Evolutionary conservation across 805 yeast species (phyloP).

Genomic region (Komagataella kurtzmanii): DNA sequence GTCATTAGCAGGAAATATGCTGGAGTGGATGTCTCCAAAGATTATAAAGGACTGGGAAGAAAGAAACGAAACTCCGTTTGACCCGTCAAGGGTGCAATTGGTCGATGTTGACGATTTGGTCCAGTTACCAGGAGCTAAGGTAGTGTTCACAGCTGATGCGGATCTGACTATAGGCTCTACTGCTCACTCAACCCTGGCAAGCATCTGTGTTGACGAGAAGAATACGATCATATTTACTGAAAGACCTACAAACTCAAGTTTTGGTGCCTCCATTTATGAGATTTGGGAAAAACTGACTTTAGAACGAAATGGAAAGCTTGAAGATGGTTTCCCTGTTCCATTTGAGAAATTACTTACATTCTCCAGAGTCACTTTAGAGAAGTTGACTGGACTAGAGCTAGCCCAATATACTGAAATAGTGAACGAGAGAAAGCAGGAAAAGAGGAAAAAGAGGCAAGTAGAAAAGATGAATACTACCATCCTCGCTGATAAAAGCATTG

Average conservation of each 20-base stretch:
- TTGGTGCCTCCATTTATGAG: conserved; percentile 34
- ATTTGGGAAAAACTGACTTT: conserved; percentile 38
- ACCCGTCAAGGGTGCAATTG: conserved; percentile 47
- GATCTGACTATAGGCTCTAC: conserved; percentile 52
- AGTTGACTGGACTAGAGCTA: conserved; percentile 36
- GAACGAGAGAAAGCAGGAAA: conserved; percentile 27
- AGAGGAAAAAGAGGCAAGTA: conserved; percentile 18
- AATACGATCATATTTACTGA: conserved; percentile 72
- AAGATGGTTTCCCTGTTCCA: conserved; percentile 52
- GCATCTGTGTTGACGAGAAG: conserved; percentile 48
- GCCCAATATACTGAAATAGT: conserved; percentile 30
- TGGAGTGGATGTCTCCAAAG: conserved; percentile 93
- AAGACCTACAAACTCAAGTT: conserved; percentile 30
- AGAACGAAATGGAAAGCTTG: conserved; percentile 22
- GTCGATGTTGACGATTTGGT: conserved; percentile 41
- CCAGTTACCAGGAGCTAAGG: conserved; percentile 53
- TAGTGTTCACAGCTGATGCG: conserved; percentile 66
- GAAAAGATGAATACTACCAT: conserved; percentile 12
- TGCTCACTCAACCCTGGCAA: conserved; percentile 35
- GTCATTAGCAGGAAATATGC: conserved; percentile 73
- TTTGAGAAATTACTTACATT: conserved; percentile 29
- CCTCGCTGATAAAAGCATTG: neutral
- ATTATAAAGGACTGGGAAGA: conserved; percentile 78
- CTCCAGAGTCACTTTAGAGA: conserved; percentile 30
- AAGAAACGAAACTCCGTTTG: conserved; percentile 66